Evolutionary conservation across 768 basidiomycete species (phyloP), one percentile per base, ranked within the genome.

Genomic region (Tylopilus rubrobrunneus): DNA sequence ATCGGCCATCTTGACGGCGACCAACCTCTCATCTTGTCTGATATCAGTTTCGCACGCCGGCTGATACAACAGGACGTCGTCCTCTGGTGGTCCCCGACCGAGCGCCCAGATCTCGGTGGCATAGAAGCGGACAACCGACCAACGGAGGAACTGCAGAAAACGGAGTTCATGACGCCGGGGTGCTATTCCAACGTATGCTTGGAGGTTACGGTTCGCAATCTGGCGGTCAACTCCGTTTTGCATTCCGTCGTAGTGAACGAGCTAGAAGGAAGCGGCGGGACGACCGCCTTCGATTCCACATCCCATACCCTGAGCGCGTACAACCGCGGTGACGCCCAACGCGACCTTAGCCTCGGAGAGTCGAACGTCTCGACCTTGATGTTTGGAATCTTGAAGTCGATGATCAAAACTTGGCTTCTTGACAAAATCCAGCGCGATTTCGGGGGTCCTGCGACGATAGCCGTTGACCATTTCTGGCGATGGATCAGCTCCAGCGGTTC

Each of bases 211-310:
- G 79, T 99, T 19, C 85, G 90, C 49, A 96, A 98, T 70, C 78
- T 99, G 17, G 95, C 95, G 0, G 89, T 98, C 56, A 87, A 99
- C 66, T 86, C 97, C 0, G 88, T 99, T 5, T 74, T 98, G 10
- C 97, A 98, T 61, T 95, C 96, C 2, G 82, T 95, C 31, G 76
- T 96, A 52, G 92, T 99, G 57, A 98, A 99, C 73, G 97, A 99
- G 67, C 79, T 99, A 62, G 97, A 99, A 70, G 97, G 97, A 2
- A 92, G 89, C 55, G 89, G 94, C 1, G 96, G 95, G 4, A 78
- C 92, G 7, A 92, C 95, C 0, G 91, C 94, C 0, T 98, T 98
- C 64, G 95, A 98, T 66, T 90, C 93, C 0, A 85, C 89, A 5
- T 91, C 93, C 3, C 92, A 85, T 64, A 98, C 91, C 17, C 73